Conservation (phyloP, 1,284 basidiomycete species). For the Trametes pubescens region DNA sequence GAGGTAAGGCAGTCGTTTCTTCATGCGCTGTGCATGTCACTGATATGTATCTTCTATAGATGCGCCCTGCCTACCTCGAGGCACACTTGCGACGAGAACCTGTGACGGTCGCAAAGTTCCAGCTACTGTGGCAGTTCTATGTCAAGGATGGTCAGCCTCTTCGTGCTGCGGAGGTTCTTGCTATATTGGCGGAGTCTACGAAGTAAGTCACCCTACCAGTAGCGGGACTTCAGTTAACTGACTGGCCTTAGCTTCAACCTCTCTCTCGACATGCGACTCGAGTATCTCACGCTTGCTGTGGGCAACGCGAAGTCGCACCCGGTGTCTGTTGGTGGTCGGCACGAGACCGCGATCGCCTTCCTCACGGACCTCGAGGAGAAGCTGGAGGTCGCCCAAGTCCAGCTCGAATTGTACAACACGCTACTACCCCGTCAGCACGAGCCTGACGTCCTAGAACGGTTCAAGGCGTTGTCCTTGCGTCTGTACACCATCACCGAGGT, state of each 20-base stretch:
- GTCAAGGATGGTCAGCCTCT: slow-evolving; percentile 89
- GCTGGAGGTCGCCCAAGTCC: slow-evolving; percentile 96
- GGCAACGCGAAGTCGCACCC: slow-evolving; percentile 96
- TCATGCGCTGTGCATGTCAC: slow-evolving; percentile 9
- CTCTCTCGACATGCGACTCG: slow-evolving; percentile 76
- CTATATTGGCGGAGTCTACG: slow-evolving; percentile 86
- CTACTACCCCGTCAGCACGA: slow-evolving; percentile 70
- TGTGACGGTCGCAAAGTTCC: slow-evolving; percentile 82
- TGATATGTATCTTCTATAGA: slow-evolving; percentile 51
- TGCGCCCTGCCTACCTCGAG: slow-evolving; percentile 87
- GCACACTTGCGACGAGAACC: slow-evolving; percentile 87
- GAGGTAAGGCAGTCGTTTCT: slow-evolving; percentile 63
- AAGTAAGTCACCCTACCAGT: slow-evolving; percentile 59
- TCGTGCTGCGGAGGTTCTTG: slow-evolving; percentile 88
- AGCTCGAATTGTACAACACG: slow-evolving; percentile 84
- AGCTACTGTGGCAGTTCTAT: slow-evolving; percentile 97
- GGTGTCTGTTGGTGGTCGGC: slow-evolving; percentile 73
- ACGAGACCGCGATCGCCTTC: slow-evolving; percentile 91
- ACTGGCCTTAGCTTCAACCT: slow-evolving; percentile 64
- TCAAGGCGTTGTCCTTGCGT: slow-evolving; percentile 61
- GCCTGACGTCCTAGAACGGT: slow-evolving; percentile 61
- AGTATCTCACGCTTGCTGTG: slow-evolving; percentile 93
- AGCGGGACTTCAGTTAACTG: neutral
- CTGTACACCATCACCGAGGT: slow-evolving; percentile 80
- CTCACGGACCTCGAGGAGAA: slow-evolving; percentile 94